A percentile compares a stretch with the other conserved stretches of the same genome.
Evolutionary conservation across 495 filamentous ascomycete genomes (phyloP).

Genomic region (Neurospora sublineolata): DNA sequence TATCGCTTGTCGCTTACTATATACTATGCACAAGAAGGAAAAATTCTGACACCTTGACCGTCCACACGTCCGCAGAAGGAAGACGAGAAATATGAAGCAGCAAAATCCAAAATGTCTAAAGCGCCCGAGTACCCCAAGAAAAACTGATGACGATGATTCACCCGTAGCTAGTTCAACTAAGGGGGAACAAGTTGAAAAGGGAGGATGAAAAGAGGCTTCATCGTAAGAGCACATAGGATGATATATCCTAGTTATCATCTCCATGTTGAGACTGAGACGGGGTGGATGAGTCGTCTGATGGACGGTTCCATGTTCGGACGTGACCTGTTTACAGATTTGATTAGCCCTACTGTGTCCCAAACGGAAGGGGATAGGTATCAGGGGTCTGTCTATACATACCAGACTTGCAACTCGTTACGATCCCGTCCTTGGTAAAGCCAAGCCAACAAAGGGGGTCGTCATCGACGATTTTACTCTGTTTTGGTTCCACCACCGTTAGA

Average conservation of each 20-base stretch:
- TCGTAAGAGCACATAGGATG: background rate
- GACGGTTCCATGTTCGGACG: slow-evolving; percentile 78
- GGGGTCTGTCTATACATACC: slow-evolving; percentile 40
- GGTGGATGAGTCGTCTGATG: slow-evolving; percentile 27
- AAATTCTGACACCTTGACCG: background rate
- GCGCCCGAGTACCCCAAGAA: background rate
- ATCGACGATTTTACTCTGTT: slow-evolving; percentile 72
- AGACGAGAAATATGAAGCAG: background rate
- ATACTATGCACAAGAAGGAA: background rate
- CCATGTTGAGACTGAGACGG: background rate
- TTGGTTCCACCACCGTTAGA: background rate
- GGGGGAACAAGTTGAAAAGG: too few relatives aligned
- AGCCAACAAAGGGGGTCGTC: slow-evolving; percentile 81
- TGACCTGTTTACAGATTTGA: slow-evolving; percentile 46
- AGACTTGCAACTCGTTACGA: slow-evolving; percentile 80
- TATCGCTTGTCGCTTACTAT: background rate
- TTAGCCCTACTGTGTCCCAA: slow-evolving; percentile 1
- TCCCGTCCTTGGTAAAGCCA: slow-evolving; percentile 79
- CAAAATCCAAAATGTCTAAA: background rate
- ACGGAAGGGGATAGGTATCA: background rate
- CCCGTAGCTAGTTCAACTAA: background rate
- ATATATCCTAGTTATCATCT: background rate
- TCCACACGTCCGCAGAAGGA: background rate
- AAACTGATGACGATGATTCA: background rate
- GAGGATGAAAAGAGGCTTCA: too few relatives aligned